phyloP scores from a whole-genome alignment of 2,329 filamentous ascomycete species.

The Scedosporium boydii region DNA sequence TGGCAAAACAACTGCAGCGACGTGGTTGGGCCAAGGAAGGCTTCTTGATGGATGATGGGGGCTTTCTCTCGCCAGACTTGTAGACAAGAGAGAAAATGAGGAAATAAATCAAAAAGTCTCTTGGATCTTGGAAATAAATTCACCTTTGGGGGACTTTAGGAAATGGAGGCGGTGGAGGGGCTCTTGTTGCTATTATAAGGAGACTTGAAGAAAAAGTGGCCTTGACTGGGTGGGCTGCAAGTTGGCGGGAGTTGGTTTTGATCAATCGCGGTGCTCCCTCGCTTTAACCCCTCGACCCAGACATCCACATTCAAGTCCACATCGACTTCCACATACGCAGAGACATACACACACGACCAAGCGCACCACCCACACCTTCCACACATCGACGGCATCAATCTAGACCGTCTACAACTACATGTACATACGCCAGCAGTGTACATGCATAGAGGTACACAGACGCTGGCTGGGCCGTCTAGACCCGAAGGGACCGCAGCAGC shows the following conservation, averaged over 20 bases:
- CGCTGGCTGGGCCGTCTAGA: not conserved
- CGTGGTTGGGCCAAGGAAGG: not conserved
- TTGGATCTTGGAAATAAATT: not conserved
- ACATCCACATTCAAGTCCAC: not conserved
- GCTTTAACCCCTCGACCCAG: not conserved
- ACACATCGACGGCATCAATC: not conserved
- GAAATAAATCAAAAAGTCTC: not conserved
- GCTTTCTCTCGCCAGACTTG: not conserved
- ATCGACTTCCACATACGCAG: too few relatives aligned
- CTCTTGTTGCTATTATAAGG: not conserved
- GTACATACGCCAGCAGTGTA: too few relatives aligned
- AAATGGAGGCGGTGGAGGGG: not conserved
- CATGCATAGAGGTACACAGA: too few relatives aligned
- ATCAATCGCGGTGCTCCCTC: not conserved
- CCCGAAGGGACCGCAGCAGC: not conserved
- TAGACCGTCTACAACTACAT: not conserved
- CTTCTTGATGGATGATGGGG: not conserved
- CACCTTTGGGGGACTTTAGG: not conserved
- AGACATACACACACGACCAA: too few relatives aligned
- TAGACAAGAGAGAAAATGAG: not conserved
- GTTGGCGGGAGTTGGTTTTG: not conserved
- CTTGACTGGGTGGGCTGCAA: not conserved
- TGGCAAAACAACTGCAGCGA: not conserved
- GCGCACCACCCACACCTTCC: not conserved
- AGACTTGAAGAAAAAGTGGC: not conserved